phyloP scores from a whole-genome alignment of 2,329 filamentous ascomycete genomes.

The Cercospora zeae-maydis region DNA sequence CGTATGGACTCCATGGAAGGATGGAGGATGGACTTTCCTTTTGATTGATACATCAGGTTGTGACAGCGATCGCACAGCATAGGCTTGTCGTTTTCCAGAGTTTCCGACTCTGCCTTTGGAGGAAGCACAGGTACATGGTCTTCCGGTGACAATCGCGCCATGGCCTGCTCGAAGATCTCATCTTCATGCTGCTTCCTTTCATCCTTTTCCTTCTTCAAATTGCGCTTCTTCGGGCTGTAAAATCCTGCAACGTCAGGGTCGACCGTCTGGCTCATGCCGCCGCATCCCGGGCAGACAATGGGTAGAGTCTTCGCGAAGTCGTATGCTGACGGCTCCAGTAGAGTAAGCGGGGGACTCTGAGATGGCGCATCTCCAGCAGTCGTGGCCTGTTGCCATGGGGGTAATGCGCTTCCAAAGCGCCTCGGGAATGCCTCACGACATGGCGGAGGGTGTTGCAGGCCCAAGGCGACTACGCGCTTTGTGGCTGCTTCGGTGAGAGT shows the following conservation, averaged over 20 bases:
- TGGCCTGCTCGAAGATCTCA: constrained; percentile 36
- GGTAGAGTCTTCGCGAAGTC: constrained; percentile 27
- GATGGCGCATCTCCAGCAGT: neutral
- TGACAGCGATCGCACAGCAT: constrained; percentile 82
- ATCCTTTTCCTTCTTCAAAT: constrained; percentile 23
- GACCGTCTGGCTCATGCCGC: constrained; percentile 57
- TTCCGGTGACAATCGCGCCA: constrained; percentile 19
- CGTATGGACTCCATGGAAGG: constrained; percentile 77
- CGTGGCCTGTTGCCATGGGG: neutral
- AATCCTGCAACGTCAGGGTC: constrained; percentile 55
- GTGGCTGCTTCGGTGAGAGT: constrained; percentile 2
- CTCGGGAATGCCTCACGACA: constrained; percentile 2
- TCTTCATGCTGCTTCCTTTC: constrained; percentile 35
- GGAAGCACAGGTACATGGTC: neutral
- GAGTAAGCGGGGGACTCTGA: neutral
- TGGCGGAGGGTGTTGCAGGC: neutral
- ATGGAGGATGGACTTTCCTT: constrained; percentile 69
- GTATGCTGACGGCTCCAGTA: neutral
- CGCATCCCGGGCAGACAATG: constrained; percentile 57
- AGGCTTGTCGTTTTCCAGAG: constrained; percentile 6
- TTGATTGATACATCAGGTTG: constrained; percentile 70
- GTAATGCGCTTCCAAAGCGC: constrained; percentile 14
- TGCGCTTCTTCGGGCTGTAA: constrained; percentile 51
- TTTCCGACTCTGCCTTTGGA: neutral
- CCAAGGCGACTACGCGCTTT: neutral